These are phyloP conservation scores for Fusarium multiceps DNA, from an alignment of 2,329 filamentous ascomycete species.

Conservation along the genomic window DNA sequence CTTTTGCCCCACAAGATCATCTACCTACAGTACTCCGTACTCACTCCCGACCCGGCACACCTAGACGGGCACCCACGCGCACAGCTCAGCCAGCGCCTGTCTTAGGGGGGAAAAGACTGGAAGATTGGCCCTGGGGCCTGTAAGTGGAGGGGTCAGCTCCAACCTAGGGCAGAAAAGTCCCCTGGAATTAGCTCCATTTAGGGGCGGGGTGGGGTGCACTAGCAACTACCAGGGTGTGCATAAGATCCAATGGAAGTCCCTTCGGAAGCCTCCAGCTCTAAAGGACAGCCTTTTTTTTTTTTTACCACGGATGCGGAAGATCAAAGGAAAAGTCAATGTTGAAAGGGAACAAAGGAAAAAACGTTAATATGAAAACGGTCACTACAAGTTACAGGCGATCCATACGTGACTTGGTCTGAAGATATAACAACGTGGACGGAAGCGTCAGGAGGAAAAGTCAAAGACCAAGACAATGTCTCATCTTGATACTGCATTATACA, in stretches of 20 bases:
- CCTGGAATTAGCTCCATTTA: slow-evolving; percentile 31
- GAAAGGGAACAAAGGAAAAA: background rate
- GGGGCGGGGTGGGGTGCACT: slow-evolving; percentile 2
- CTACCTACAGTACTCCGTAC: background rate
- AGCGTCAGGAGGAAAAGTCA: slow-evolving; percentile 29
- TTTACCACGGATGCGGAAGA: slow-evolving; percentile 11
- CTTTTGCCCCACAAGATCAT: slow-evolving; percentile 23
- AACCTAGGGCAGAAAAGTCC: slow-evolving; percentile 24
- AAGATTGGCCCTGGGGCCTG: slow-evolving; percentile 1
- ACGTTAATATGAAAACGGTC: slow-evolving; percentile 1
- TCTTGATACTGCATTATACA: background rate
- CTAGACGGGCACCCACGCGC: slow-evolving; percentile 1
- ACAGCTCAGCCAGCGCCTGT: slow-evolving; percentile 19
- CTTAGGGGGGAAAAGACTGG: slow-evolving; percentile 3
- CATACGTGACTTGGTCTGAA: slow-evolving; percentile 9
- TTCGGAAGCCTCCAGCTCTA: background rate
- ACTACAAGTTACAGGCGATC: background rate
- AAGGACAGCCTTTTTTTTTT: background rate
- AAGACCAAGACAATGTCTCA: slow-evolving; percentile 19
- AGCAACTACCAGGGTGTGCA: slow-evolving; percentile 14
- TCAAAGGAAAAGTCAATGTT: background rate
- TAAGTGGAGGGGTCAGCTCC: slow-evolving; percentile 12
- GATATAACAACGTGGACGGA: slow-evolving; percentile 18
- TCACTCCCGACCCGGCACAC: background rate
- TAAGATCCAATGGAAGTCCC: background rate